Conservation (phyloP, 495 filamentous ascomycete genomes). For the Lindgomyces ingoldianus region DNA sequence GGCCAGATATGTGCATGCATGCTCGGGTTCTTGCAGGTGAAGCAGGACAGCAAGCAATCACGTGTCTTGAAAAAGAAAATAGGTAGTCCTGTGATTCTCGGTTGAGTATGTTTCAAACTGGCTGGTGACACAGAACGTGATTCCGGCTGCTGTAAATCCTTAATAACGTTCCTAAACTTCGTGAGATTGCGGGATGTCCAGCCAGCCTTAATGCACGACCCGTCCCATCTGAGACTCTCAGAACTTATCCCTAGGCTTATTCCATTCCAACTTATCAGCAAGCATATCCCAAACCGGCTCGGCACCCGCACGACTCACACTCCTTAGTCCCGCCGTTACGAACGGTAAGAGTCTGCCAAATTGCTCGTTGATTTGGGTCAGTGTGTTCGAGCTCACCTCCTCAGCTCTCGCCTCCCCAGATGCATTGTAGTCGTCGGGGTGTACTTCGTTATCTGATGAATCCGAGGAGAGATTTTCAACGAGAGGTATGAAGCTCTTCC, state of each 20-base stretch:
- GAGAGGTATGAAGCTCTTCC: conserved; percentile 26
- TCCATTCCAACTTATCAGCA: conserved; percentile 51
- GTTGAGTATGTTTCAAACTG: too few species aligned
- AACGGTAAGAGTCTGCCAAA: conserved; percentile 51
- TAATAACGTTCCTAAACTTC: too few species aligned
- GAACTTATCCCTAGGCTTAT: conserved; percentile 9
- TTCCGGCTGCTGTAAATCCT: too few species aligned
- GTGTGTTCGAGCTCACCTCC: conserved; percentile 8
- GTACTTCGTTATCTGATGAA: conserved; percentile 1
- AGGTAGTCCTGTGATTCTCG: too few species aligned
- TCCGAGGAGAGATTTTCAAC: conserved; percentile 28
- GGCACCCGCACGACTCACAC: conserved; percentile 51
- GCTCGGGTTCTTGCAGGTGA: neutral
- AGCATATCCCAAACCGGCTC: conserved; percentile 55
- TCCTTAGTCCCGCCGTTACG: conserved; percentile 50
- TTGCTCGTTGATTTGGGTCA: conserved; percentile 47
- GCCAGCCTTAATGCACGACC: too few species aligned
- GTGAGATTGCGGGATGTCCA: too few species aligned
- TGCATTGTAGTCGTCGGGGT: conserved; percentile 37
- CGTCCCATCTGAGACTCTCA: too few species aligned
- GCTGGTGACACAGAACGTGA: too few species aligned
- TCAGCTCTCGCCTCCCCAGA: conserved; percentile 41
- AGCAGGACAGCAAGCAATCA: neutral
- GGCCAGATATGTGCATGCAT: neutral
- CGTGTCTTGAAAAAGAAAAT: neutral